A percentile compares a stretch with the other conserved stretches of the same genome.
Conservation (phyloP, 306 rosid genomes). For the Prunus armeniaca region DNA sequence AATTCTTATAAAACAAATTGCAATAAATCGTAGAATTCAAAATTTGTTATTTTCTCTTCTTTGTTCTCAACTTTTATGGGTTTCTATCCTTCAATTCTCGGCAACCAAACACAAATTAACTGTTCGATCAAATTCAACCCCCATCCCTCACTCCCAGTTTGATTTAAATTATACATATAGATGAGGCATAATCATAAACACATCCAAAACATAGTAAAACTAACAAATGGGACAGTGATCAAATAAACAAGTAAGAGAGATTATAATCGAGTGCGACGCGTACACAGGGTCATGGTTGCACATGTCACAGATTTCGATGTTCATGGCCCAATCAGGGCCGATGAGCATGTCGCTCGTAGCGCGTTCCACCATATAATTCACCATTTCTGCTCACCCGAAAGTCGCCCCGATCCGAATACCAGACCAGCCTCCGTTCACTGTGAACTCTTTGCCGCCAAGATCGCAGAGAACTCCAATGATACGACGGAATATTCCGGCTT, state of each 20-base stretch:
- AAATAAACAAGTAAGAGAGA: background rate
- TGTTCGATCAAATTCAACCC: slow-evolving; percentile 20
- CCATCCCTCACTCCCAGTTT: background rate
- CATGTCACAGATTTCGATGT: slow-evolving; percentile 95
- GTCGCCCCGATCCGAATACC: slow-evolving; percentile 24
- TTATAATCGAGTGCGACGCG: slow-evolving; percentile 29
- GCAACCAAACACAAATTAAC: slow-evolving; percentile 9
- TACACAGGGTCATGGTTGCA: slow-evolving; percentile 90
- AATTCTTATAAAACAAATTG: background rate
- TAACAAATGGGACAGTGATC: background rate
- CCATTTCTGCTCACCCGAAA: slow-evolving; percentile 54
- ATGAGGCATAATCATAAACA: background rate
- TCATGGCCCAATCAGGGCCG: slow-evolving; percentile 99
- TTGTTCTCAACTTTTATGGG: background rate
- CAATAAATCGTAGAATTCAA: background rate
- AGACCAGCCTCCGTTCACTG: slow-evolving; percentile 22
- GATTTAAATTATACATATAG: background rate
- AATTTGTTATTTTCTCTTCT: too few species aligned
- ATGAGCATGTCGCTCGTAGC: slow-evolving; percentile 92
- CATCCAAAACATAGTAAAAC: background rate
- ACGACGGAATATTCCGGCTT: slow-evolving; percentile 28
- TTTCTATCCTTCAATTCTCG: background rate
- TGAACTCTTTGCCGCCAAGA: slow-evolving; percentile 20
- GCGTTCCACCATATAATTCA: slow-evolving; percentile 88
- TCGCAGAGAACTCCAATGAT: slow-evolving; percentile 30